Conservation (phyloP, 352 stramenopile species). For the Globisporangium spinosum region DNA sequence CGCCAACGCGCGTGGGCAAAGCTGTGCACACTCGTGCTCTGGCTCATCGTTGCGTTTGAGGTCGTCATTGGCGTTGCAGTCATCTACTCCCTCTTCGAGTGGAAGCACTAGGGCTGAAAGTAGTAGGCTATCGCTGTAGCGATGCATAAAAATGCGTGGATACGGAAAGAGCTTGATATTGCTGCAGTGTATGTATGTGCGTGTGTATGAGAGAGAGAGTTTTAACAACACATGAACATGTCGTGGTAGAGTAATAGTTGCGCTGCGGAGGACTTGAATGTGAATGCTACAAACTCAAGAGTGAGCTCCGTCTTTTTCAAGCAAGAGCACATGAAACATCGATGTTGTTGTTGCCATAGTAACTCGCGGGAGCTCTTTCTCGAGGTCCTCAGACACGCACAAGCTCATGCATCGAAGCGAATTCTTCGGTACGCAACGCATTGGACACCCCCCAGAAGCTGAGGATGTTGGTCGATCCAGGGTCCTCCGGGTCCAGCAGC, state of each 20-base stretch:
- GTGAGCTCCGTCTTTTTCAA: too few relatives aligned
- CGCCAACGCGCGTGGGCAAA: slow-evolving; percentile 26
- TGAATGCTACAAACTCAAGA: too few relatives aligned
- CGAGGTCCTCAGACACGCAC: too few relatives aligned
- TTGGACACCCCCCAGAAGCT: too few relatives aligned
- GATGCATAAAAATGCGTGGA: background rate
- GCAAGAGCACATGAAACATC: too few relatives aligned
- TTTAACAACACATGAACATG: background rate
- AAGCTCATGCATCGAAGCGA: too few relatives aligned
- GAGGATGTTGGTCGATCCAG: too few relatives aligned
- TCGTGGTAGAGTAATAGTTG: background rate
- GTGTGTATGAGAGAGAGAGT: background rate
- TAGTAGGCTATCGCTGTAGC: background rate
- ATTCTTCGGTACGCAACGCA: too few relatives aligned
- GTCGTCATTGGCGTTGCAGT: slow-evolving; percentile 31
- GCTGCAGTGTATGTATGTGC: background rate
- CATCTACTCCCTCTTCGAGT: slow-evolving; percentile 17
- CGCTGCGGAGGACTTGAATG: too few relatives aligned
- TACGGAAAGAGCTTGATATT: background rate
- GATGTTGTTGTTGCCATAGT: too few relatives aligned
- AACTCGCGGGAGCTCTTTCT: too few relatives aligned
- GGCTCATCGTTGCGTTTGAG: slow-evolving; percentile 34
- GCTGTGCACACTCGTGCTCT: slow-evolving; percentile 35
- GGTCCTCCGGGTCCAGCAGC: too few relatives aligned
- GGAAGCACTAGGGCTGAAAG: background rate